Base-by-base conservation (phyloP, 148 eudicot species). In the Heliosperma pusillum region DNA sequence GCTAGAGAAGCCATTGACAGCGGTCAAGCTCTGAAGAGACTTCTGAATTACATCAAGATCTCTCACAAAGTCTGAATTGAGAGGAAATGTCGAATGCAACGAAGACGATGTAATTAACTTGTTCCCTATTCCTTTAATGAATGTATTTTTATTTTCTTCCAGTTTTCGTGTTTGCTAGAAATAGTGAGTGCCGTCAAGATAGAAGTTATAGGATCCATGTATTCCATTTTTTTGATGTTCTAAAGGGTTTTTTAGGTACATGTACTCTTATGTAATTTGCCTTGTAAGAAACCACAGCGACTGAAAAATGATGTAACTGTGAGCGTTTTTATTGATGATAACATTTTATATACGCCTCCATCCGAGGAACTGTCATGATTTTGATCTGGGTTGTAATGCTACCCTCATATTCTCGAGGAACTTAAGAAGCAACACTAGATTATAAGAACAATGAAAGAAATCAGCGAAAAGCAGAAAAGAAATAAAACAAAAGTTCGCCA, bases 1-100 rank as follows among this genome's bases (percentile, higher is more conserved):
- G 97, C 98, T 13, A 84, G 93, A 79, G 98, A 91, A 65, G 97
- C 96, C 62, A 89, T 94, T 66, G 97, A 89, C 82, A 92, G 98
- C 75, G 98, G 98, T 24, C 83, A 83, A 77, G 97, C 98, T 72
- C 87, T 94, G 29, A 82, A 79, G 29, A 84, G 85, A 86, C 92
- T 94, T 62, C 79, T 88, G 40, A 84, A 77, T 40, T 94, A 92
- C 91, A 90, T 94, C 68, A 89, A 88, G 80, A 70, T 74, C 26
- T 94, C 98, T 26, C 89, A 90, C 75, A 80, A 80, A 85, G 86
- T 91, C 42, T 76, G 62, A 68, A 21, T 26, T 17, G 36, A 58
- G 20, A 30, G n/a, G 21, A 19, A n/a, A n/a, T n/a, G n/a, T n/a
- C n/a, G n/a, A n/a, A 22, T 70, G 22, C 22, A 6, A 33, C 45